Percentiles rank a stretch among this genome's conserved stretches.
Evolutionary conservation across 2,329 filamentous ascomycete genomes (phyloP).

Genomic region (Fusarium devonianum): DNA sequence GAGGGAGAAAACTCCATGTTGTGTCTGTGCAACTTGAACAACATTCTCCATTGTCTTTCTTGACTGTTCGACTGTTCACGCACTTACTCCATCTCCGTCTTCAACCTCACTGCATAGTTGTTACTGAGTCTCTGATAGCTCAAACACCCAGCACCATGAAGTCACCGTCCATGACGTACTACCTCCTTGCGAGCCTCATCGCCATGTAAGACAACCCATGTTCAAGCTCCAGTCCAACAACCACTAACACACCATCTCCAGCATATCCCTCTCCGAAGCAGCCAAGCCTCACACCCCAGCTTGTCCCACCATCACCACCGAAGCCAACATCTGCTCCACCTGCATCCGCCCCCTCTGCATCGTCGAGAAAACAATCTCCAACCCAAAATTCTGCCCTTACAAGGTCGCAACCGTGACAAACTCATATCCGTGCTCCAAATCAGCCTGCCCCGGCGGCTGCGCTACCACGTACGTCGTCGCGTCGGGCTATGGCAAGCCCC

Average conservation of each 20-base stretch:
- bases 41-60: no score
- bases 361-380: slow-evolving; percentile 42
- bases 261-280: slow-evolving; percentile 10
- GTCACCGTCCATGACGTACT: slow-evolving; percentile 13
- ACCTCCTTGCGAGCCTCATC: slow-evolving; percentile 10
- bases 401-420: slow-evolving; percentile 40
- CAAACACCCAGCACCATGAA: slow-evolving; percentile 13
- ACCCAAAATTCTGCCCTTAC: slow-evolving; percentile 42
- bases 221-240: background rate
- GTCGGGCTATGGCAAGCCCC: slow-evolving; percentile 22
- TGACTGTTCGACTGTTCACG: no score
- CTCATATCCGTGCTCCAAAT: slow-evolving; percentile 35
- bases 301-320: slow-evolving; percentile 48
- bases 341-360: slow-evolving; percentile 45
- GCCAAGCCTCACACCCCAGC: slow-evolving; percentile 6
- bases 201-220: slow-evolving; percentile 5
- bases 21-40: background rate
- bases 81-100: background rate
- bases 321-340: slow-evolving; percentile 44
- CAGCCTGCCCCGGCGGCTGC: slow-evolving; percentile 37
- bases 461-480: slow-evolving; percentile 36
- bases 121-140: no score
- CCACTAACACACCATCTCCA: slow-evolving; percentile 17
- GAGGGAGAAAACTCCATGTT: background rate
- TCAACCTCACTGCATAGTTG: no score